These are phyloP conservation scores for Sporisorium graminicola DNA, from an alignment of 1,284 basidiomycete species.

Conservation along the genomic window DNA sequence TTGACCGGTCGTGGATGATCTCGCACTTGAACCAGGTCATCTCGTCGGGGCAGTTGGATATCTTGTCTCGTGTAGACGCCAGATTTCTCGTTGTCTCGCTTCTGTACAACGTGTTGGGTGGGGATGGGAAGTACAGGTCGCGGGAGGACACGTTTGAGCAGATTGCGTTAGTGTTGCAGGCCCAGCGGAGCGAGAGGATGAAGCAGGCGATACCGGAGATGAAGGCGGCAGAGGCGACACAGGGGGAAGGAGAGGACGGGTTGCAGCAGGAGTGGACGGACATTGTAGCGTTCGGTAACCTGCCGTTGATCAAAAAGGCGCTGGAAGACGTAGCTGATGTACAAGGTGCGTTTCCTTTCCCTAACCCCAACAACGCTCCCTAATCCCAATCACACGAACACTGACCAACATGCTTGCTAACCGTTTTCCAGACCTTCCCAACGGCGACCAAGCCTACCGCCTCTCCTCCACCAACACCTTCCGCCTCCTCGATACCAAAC, in stretches of 20 bases:
- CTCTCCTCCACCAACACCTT: constrained; percentile 28
- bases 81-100: constrained; percentile 30
- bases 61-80: constrained; percentile 24
- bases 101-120: constrained; percentile 11
- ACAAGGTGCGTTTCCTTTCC: constrained; percentile 29
- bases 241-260: constrained; percentile 1
- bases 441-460: constrained; percentile 36
- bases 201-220: constrained; percentile 1
- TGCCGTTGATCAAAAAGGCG: constrained; percentile 10
- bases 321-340: constrained; percentile 31
- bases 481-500: constrained; percentile 33
- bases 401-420: constrained; percentile 4
- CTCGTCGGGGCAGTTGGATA: constrained; percentile 32
- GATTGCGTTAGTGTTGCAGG: constrained; percentile 13
- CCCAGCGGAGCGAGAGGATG: constrained; percentile 16
- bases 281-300: constrained; percentile 27
- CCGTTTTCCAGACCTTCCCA: constrained; percentile 33
- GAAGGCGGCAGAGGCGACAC: constrained; percentile 7
- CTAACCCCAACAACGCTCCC: too few species aligned
- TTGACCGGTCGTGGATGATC: constrained; percentile 44
- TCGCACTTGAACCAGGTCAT: constrained; percentile 27
- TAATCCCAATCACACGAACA: background rate
- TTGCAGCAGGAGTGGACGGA: constrained; percentile 37
- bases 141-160: constrained; percentile 44
- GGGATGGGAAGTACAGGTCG: constrained; percentile 26